Percentiles rank a stretch among this genome's conserved stretches.
Conservation (phyloP, 345 rosid genomes). For the Conringia planisiliqua region DNA sequence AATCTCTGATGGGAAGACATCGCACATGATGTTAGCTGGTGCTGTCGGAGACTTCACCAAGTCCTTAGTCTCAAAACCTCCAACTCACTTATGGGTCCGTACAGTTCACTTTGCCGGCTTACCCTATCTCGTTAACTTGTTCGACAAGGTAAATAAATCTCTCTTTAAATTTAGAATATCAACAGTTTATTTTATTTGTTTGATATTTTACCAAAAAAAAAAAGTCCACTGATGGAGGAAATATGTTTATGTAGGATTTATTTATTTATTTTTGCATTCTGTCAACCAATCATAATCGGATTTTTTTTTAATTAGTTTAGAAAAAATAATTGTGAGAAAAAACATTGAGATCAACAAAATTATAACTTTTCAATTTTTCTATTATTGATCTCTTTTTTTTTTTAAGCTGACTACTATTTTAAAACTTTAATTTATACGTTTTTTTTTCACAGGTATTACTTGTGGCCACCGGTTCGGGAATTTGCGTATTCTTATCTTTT, state of each 20-base stretch:
- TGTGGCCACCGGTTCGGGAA: conserved; percentile 85
- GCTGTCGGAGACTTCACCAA: conserved; percentile 88
- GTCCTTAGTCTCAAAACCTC: conserved; percentile 57
- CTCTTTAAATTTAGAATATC: not conserved
- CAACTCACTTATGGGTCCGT: conserved; percentile 77
- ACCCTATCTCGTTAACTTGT: conserved; percentile 73
- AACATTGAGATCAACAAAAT: too few species aligned
- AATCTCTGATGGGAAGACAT: conserved; percentile 63
- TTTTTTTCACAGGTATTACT: conserved; percentile 34
- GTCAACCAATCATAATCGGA: too few species aligned
- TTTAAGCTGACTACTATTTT: not conserved
- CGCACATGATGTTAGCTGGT: conserved; percentile 89
- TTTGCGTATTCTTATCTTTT: conserved; percentile 78
- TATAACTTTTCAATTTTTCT: too few species aligned
- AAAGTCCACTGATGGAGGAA: too few species aligned
- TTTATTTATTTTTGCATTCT: too few species aligned
- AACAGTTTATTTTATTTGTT: not conserved
- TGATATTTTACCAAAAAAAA: too few species aligned
- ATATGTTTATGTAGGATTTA: too few species aligned
- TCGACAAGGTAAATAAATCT: conserved; percentile 46
- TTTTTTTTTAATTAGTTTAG: too few species aligned
- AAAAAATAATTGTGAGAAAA: too few species aligned
- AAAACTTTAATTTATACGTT: not conserved
- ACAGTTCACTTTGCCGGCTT: conserved; percentile 73
- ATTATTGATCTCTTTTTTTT: too few species aligned